These are phyloP conservation scores for Coniochaeta sp. DNA, from an alignment of 2,329 filamentous ascomycete species.

Conservation along the genomic window DNA sequence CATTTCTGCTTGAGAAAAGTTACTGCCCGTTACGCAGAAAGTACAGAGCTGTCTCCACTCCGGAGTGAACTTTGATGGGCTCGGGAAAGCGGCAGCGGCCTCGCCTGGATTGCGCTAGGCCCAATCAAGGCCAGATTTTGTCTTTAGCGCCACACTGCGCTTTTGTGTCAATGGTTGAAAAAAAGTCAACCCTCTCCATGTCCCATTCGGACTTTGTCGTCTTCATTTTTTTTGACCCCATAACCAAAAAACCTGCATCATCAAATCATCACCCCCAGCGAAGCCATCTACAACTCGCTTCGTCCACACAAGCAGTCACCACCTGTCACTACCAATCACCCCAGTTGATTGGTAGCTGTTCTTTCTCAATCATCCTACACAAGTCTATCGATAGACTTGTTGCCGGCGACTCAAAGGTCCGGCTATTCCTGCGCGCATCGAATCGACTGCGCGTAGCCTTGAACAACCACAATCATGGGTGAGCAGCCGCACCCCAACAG, in stretches of 20 bases:
- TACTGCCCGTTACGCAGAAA: too few relatives aligned
- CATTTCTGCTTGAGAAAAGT: too few relatives aligned
- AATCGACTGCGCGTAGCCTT: conserved; percentile 19
- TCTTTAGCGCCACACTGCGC: neutral
- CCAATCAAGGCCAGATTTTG: neutral
- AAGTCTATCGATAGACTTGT: conserved; percentile 3
- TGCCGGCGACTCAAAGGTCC: conserved; percentile 9
- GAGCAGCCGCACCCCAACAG: conserved; percentile 9
- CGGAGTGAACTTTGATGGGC: neutral
- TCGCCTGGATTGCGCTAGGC: neutral
- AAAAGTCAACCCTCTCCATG: conserved; percentile 1
- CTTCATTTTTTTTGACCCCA: conserved; percentile 3
- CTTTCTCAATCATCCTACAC: neutral
- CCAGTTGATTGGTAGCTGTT: conserved; percentile 1
- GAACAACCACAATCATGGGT: conserved; percentile 25
- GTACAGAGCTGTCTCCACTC: neutral
- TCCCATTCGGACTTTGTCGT: neutral
- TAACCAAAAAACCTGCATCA: conserved; percentile 3
- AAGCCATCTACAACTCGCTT: neutral
- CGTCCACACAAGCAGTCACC: neutral
- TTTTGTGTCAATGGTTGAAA: neutral
- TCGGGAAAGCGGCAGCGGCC: conserved; percentile 1
- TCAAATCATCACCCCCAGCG: conserved; percentile 1
- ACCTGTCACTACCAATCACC: neutral
- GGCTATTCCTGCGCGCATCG: conserved; percentile 17